A percentile compares a stretch with the other conserved stretches of the same genome.
Evolutionary conservation across 495 filamentous ascomycete species (phyloP).

Genomic region (Cladorrhinum samala): DNA sequence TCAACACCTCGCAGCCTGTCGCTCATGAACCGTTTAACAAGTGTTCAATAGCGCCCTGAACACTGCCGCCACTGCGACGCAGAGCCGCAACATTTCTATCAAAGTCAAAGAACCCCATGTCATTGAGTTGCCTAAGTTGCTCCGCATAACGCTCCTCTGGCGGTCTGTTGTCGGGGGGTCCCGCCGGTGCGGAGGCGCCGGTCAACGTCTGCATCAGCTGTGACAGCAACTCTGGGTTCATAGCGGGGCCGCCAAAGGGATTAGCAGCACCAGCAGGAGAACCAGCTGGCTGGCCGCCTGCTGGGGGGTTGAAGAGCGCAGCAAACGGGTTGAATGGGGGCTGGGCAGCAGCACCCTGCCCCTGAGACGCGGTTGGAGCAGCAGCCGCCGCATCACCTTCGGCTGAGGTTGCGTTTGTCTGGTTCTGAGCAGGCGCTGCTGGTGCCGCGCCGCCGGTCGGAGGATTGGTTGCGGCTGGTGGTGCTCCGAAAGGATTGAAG

Average conservation of each 20-base stretch:
- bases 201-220: conserved; percentile 38
- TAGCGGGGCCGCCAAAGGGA: conserved; percentile 19
- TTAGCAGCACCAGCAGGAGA: conserved; percentile 14
- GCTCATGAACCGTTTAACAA: conserved; percentile 39
- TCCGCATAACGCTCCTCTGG: conserved; percentile 90
- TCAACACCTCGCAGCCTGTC: neutral
- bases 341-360: conserved; percentile 9
- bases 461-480: conserved; percentile 10
- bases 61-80: conserved; percentile 83
- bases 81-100: conserved; percentile 87
- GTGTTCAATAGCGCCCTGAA: conserved; percentile 90
- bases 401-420: conserved; percentile 12
- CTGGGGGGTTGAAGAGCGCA: conserved; percentile 31
- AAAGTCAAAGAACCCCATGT: conserved; percentile 99
- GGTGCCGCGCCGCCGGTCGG: conserved; percentile 9
- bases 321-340: conserved; percentile 38
- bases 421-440: conserved; percentile 14
- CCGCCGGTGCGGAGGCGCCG: conserved; percentile 33
- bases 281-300: conserved; percentile 2
- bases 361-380: conserved; percentile 1
- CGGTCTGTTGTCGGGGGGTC: conserved; percentile 70
- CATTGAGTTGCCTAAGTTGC: conserved; percentile 89
- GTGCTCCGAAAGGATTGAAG: conserved; percentile 51
- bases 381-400: neutral
- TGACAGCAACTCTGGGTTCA: conserved; percentile 38